These are phyloP conservation scores for Aspergillus caelatus DNA, from an alignment of 2,329 filamentous ascomycete species.

Conservation along the genomic window DNA sequence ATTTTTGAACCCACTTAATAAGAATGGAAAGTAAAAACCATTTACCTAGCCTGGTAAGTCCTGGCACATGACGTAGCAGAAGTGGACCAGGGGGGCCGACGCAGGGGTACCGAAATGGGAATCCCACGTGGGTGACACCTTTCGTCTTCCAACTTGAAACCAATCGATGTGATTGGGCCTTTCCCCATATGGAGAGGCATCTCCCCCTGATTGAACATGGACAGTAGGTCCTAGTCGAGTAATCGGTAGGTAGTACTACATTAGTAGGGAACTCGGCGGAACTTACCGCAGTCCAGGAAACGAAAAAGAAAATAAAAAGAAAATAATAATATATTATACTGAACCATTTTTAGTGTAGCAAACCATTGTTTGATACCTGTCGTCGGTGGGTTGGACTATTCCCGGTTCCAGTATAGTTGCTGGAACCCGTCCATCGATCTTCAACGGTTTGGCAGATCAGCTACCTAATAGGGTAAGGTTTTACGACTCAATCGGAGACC, in stretches of 20 bases:
- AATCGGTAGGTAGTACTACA: not conserved
- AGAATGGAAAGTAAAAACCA: not conserved
- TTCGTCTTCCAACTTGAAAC: not conserved
- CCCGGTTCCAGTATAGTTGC: not conserved
- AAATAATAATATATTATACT: not conserved
- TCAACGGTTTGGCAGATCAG: conserved; percentile 3
- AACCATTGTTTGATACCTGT: conserved; percentile 5
- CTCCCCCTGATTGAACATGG: not conserved
- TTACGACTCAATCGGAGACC: conserved; percentile 1
- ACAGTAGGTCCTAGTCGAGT: not conserved
- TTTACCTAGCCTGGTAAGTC: not conserved
- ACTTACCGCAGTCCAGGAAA: not conserved
- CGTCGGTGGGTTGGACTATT: not conserved
- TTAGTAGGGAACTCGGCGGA: not conserved
- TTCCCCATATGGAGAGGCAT: not conserved
- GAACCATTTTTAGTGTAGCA: not conserved
- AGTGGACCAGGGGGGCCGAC: not conserved
- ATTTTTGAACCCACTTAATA: not conserved
- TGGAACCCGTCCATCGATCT: not conserved
- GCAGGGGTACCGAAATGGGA: not conserved
- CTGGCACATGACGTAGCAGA: not conserved
- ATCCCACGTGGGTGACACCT: conserved; percentile 5
- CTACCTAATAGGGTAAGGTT: not conserved
- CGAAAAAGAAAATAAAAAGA: not conserved
- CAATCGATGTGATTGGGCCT: not conserved